Evolutionary conservation across 495 filamentous ascomycete genomes (phyloP).

Genomic region (Staphylotrichum tortipilum): DNA sequence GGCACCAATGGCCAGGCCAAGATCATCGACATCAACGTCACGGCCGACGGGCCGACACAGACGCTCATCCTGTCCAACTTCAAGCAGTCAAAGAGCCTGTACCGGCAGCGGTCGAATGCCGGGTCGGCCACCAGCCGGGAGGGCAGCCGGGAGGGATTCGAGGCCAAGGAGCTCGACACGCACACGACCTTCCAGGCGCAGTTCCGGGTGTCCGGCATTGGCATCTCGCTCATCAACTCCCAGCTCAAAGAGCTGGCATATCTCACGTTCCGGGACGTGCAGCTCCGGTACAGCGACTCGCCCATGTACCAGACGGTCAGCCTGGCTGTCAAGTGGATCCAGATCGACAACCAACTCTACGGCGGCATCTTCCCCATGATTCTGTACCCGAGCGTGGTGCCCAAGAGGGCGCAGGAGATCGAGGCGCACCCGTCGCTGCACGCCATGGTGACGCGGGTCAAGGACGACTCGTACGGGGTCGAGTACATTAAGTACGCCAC

Average conservation of each 20-base stretch:
- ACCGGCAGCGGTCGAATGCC: conserved; percentile 69
- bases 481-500: conserved; percentile 98
- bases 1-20: conserved; percentile 58
- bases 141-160: conserved; percentile 63
- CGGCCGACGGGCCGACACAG: conserved; percentile 89
- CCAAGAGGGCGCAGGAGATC: conserved; percentile 94
- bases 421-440: conserved; percentile 93
- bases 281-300: conserved; percentile 88
- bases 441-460: conserved; percentile 82
- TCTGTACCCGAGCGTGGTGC: conserved; percentile 95
- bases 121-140: conserved; percentile 43
- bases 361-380: conserved; percentile 97
- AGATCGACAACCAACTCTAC: conserved; percentile 98
- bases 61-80: conserved; percentile 92
- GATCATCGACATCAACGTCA: conserved; percentile 92
- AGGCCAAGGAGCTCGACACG: conserved; percentile 84
- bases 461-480: conserved; percentile 96
- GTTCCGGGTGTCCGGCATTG: conserved; percentile 79
- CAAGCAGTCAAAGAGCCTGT: conserved; percentile 86
- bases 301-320: conserved; percentile 82
- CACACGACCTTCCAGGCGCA: conserved; percentile 82
- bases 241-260: conserved; percentile 90
- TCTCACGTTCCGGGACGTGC: conserved; percentile 85
- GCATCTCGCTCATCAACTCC: conserved; percentile 86
- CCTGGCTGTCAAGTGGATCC: conserved; percentile 91